Evolutionary conservation across 257 asterid genomes (phyloP).

Genomic region (Solanum stenotomum): DNA sequence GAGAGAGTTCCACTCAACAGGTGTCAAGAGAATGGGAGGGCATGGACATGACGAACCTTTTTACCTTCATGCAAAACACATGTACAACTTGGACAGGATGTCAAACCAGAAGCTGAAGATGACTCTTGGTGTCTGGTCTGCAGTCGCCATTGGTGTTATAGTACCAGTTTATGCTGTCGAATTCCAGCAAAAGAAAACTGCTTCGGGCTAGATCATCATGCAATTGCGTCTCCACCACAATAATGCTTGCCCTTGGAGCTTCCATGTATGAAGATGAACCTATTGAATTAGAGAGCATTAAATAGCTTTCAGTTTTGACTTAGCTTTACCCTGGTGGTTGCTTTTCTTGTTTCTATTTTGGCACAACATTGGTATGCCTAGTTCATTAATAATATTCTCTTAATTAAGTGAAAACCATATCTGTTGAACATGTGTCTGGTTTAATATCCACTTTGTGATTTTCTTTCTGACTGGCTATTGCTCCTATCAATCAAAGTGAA

Average conservation of each 20-base stretch:
- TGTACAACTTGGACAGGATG: constrained; percentile 94
- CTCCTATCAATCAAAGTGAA: not conserved
- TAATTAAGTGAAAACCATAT: not conserved
- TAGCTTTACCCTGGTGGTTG: not conserved
- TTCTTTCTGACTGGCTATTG: not conserved
- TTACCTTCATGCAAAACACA: constrained; percentile 89
- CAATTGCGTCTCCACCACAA: not conserved
- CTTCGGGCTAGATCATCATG: constrained; percentile 39
- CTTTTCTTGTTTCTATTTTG: not conserved
- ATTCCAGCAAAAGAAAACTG: constrained; percentile 82
- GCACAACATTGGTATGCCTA: not conserved
- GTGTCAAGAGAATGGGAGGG: constrained; percentile 77
- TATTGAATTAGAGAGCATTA: not conserved
- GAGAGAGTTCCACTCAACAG: constrained; percentile 68
- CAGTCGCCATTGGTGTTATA: constrained; percentile 64
- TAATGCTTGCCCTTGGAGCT: not conserved
- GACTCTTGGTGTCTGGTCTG: constrained; percentile 55
- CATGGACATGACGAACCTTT: constrained; percentile 79
- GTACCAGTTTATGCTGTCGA: constrained; percentile 74
- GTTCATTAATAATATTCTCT: not conserved
- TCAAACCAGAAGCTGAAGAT: constrained; percentile 49
- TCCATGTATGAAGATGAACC: not conserved
- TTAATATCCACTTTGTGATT: not conserved
- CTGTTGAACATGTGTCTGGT: not conserved
- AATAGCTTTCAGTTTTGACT: not conserved